These are phyloP conservation scores for Pseudogymnoascus sp. DNA, from an alignment of 2,329 filamentous ascomycete genomes.

Conservation along the genomic window DNA sequence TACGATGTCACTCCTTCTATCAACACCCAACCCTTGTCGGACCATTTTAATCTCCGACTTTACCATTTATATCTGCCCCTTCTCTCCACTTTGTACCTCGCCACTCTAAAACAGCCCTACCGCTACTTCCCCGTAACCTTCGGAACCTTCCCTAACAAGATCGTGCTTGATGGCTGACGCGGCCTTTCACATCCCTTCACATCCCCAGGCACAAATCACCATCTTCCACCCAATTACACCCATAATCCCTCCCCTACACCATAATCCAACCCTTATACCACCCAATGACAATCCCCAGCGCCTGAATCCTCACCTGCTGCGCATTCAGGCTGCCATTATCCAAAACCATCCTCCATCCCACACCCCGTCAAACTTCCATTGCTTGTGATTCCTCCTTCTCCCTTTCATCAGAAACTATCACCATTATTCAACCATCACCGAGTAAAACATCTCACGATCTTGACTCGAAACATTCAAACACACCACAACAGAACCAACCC, in stretches of 20 bases:
- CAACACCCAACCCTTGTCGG: not conserved
- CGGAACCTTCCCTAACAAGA: not conserved
- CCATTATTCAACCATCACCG: not conserved
- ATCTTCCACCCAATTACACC: not conserved
- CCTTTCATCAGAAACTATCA: not conserved
- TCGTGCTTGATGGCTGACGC: not conserved
- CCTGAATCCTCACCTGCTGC: conserved; percentile 2
- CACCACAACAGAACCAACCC: not conserved
- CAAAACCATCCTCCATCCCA: conserved; percentile 4
- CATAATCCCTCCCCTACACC: not conserved
- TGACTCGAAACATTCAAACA: conserved; percentile 1
- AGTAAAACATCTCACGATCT: not conserved
- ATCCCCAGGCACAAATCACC: not conserved
- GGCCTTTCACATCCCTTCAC: not conserved
- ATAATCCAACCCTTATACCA: not conserved
- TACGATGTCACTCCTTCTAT: not conserved
- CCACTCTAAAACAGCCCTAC: conserved; percentile 7
- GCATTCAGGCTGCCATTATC: conserved; percentile 7
- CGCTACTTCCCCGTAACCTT: not conserved
- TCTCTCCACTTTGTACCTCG: not conserved
- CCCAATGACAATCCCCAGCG: not conserved
- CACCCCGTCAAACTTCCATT: not conserved
- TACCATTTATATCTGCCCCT: not conserved
- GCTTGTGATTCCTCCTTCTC: not conserved
- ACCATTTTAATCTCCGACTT: conserved; percentile 1